phyloP scores from a whole-genome alignment of 495 filamentous ascomycete species.

The Trichoderma erinaceum region DNA sequence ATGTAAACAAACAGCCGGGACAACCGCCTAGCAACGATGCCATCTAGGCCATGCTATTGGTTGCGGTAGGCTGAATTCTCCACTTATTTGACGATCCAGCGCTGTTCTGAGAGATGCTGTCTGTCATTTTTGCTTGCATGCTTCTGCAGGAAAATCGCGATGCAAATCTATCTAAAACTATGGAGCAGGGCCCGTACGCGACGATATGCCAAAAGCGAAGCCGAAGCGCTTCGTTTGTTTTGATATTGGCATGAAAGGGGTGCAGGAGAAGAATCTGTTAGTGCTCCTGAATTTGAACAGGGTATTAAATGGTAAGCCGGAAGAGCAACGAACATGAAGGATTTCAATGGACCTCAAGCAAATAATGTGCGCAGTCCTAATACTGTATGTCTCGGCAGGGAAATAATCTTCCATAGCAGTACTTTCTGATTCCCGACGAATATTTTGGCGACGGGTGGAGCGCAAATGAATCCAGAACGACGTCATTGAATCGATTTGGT shows the following conservation, averaged over 20 bases:
- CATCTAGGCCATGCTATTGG: background rate
- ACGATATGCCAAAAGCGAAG: background rate
- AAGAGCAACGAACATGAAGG: background rate
- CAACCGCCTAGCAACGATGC: conserved; percentile 12
- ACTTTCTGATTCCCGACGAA: too few relatives aligned
- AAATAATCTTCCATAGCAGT: too few relatives aligned
- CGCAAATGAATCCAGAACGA: too few relatives aligned
- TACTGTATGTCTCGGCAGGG: too few relatives aligned
- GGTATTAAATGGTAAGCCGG: background rate
- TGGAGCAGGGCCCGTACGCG: background rate
- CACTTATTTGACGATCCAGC: background rate
- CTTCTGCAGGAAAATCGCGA: conserved; percentile 1
- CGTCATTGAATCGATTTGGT: too few relatives aligned
- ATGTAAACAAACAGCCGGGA: conserved; percentile 13
- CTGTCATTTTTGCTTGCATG: background rate
- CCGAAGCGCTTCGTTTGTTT: background rate
- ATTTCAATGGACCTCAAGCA: too few relatives aligned
- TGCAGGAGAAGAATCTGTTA: background rate
- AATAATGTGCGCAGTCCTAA: too few relatives aligned
- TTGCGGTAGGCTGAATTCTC: background rate
- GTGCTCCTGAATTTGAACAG: conserved; percentile 4
- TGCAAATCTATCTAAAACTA: conserved; percentile 8
- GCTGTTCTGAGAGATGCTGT: background rate
- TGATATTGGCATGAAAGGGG: conserved; percentile 3
- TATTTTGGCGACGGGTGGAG: too few relatives aligned